Base-by-base conservation (phyloP, 2,329 filamentous ascomycete genomes). In the Pleurostoma richardsiae region DNA sequence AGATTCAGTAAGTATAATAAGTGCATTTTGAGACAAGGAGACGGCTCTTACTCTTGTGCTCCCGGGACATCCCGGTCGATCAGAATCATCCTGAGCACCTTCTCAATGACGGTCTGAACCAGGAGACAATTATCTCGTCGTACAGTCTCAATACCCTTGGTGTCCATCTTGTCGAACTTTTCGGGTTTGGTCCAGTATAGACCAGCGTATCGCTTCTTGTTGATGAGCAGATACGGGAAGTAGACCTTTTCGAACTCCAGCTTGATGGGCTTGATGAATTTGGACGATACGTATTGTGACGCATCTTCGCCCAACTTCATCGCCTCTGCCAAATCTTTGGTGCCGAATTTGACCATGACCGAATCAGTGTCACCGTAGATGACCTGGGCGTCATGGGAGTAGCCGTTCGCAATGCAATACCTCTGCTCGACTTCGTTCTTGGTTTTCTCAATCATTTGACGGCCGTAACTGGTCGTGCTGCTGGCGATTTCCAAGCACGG, bases 131-230 rank as follows among this genome's bases (percentile, higher is more conserved):
- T 99, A 66, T 99, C 94, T 77, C 94, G 80, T 56, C 94, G 86
- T 41, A 99, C 95, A 4, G 94, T 99, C 69, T 99, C 94, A 55
- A 99, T 97, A 76, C 94, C 94, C 67, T 99, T 99, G 50, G 90
- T 97, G 68, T 99, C 94, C 95, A 99, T 99, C 76, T 97, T 99
- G 78, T 99, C 95, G 66, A 87, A 94, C 68, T 96, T 96, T 39
- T 92, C 81, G 1, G 92, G 82, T 55, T 87, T 94, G 4, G 94
- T 99, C 91, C 91, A 99, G 71, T 90, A 97, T 30, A 99, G 70
- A n/a, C 94, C 94, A 6, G 94, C 94, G 60, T 99, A 99, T 53
- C 94, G 87, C 75, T 99, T 99, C 76, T 99, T 99, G 82, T 99
- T 99, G 82, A 99, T 99, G 44, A 99, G 78, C 31, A 99, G 77